These are phyloP conservation scores for Pyrenophora seminiperda DNA, from an alignment of 2,329 filamentous ascomycete genomes.

Conservation along the genomic window DNA sequence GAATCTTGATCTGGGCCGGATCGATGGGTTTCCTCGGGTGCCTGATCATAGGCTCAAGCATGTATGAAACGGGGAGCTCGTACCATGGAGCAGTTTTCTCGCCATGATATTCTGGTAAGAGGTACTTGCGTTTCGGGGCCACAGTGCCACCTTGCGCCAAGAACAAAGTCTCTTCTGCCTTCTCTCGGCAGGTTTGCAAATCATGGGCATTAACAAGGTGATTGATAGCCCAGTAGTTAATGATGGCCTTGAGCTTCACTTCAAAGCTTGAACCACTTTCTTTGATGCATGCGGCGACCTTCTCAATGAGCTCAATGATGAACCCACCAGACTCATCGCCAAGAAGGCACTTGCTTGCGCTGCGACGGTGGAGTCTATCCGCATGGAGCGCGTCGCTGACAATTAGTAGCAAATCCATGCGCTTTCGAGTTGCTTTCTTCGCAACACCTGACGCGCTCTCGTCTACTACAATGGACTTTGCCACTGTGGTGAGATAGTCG, in stretches of 20 bases:
- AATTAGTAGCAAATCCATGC: slow-evolving; percentile 77
- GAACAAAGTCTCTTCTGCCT: slow-evolving; percentile 55
- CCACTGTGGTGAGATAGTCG: slow-evolving; percentile 75
- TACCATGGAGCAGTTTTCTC: slow-evolving; percentile 75
- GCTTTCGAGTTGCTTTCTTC: slow-evolving; percentile 66
- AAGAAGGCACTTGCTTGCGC: slow-evolving; percentile 14
- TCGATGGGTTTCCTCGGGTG: slow-evolving; percentile 78
- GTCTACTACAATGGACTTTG: slow-evolving; percentile 60
- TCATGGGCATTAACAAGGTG: slow-evolving; percentile 63
- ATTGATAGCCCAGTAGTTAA: slow-evolving; percentile 73
- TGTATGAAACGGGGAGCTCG: slow-evolving; percentile 80
- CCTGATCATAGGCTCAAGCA: slow-evolving; percentile 77
- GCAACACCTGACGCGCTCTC: slow-evolving; percentile 13
- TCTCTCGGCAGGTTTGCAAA: slow-evolving; percentile 64
- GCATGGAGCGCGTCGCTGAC: slow-evolving; percentile 75
- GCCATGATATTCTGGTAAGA: slow-evolving; percentile 78
- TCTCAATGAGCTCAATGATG: slow-evolving; percentile 66
- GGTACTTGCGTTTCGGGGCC: slow-evolving; percentile 64
- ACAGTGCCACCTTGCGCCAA: slow-evolving; percentile 33
- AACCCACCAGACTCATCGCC: slow-evolving; percentile 56
- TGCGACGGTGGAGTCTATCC: slow-evolving; percentile 32
- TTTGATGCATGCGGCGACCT: slow-evolving; percentile 60
- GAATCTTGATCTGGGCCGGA: slow-evolving; percentile 65
- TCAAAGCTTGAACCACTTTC: slow-evolving; percentile 68
- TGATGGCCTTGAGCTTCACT: slow-evolving; percentile 61